phyloP scores from a whole-genome alignment of 768 basidiomycete species.

The Tylopilus balloui region DNA sequence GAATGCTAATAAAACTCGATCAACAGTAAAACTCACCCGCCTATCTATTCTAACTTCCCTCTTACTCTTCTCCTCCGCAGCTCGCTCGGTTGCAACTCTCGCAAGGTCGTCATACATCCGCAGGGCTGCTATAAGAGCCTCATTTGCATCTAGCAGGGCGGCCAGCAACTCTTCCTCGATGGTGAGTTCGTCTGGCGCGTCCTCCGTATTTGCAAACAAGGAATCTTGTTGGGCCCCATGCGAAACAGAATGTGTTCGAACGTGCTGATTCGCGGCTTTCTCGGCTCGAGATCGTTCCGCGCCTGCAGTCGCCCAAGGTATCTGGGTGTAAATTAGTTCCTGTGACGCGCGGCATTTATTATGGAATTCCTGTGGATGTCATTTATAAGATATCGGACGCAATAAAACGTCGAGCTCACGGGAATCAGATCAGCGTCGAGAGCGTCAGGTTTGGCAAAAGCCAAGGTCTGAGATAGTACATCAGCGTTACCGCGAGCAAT shows the following conservation, averaged over 20 bases:
- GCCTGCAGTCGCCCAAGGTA: slow-evolving; percentile 84
- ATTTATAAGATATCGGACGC: background rate
- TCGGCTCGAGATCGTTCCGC: slow-evolving; percentile 63
- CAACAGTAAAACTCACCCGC: slow-evolving; percentile 43
- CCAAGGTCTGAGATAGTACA: slow-evolving; percentile 66
- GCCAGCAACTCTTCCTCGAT: slow-evolving; percentile 72
- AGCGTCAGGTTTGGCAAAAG: slow-evolving; percentile 66
- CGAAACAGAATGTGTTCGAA: slow-evolving; percentile 15
- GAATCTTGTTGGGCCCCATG: slow-evolving; percentile 22
- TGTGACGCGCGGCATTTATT: slow-evolving; percentile 74
- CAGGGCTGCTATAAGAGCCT: slow-evolving; percentile 61
- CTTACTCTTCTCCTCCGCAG: slow-evolving; percentile 63
- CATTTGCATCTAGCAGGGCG: slow-evolving; percentile 69
- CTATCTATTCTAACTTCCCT: slow-evolving; percentile 64
- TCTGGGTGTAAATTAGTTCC: slow-evolving; percentile 81
- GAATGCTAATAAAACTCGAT: slow-evolving; percentile 17
- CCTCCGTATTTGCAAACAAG: slow-evolving; percentile 27
- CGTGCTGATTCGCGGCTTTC: slow-evolving; percentile 15
- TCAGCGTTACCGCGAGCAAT: slow-evolving; percentile 79
- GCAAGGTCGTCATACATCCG: slow-evolving; percentile 75
- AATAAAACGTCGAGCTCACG: slow-evolving; percentile 36
- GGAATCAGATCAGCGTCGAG: slow-evolving; percentile 60
- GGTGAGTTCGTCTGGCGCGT: slow-evolving; percentile 46
- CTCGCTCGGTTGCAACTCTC: slow-evolving; percentile 52
- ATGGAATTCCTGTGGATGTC: slow-evolving; percentile 71